These are phyloP conservation scores for Phytopythium helicoides DNA, from an alignment of 352 stramenopile species.

Conservation along the genomic window DNA sequence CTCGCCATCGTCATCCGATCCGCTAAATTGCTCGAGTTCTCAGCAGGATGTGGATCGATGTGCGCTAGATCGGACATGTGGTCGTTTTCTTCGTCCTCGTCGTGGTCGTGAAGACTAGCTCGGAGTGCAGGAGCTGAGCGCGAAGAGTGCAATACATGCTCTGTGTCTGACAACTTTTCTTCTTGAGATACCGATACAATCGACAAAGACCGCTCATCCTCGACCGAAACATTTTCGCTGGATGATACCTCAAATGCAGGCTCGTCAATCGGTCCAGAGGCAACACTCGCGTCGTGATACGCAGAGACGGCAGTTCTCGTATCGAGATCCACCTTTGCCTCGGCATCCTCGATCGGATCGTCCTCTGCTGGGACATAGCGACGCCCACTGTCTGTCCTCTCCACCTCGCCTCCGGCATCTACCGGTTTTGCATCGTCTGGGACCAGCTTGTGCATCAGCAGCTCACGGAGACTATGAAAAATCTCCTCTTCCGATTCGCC, in stretches of 20 bases:
- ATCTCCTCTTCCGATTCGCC: conserved; percentile 42
- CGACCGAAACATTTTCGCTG: not conserved
- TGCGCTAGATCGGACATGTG: too few species aligned
- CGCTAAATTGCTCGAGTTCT: not conserved
- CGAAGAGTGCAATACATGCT: not conserved
- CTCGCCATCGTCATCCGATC: conserved; percentile 1
- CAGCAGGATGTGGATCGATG: not conserved
- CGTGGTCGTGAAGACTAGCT: not conserved
- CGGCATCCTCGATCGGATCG: too few species aligned
- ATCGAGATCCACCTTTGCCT: too few species aligned
- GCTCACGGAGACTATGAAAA: conserved; percentile 33
- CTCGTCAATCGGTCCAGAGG: too few species aligned
- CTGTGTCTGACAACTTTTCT: too few species aligned
- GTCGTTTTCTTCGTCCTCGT: conserved; percentile 6
- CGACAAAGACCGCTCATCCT: not conserved
- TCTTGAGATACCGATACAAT: too few species aligned
- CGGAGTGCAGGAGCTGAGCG: not conserved
- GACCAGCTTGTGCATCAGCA: conserved; percentile 18
- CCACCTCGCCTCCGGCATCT: not conserved
- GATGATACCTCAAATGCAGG: not conserved
- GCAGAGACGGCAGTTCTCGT: too few species aligned
- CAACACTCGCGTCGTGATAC: too few species aligned
- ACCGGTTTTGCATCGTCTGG: not conserved
- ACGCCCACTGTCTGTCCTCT: not conserved
- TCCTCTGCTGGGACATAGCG: not conserved